Evolutionary conservation across 108 stramenopile species (phyloP).

Genomic region (Aurantiochytrium sp.): DNA sequence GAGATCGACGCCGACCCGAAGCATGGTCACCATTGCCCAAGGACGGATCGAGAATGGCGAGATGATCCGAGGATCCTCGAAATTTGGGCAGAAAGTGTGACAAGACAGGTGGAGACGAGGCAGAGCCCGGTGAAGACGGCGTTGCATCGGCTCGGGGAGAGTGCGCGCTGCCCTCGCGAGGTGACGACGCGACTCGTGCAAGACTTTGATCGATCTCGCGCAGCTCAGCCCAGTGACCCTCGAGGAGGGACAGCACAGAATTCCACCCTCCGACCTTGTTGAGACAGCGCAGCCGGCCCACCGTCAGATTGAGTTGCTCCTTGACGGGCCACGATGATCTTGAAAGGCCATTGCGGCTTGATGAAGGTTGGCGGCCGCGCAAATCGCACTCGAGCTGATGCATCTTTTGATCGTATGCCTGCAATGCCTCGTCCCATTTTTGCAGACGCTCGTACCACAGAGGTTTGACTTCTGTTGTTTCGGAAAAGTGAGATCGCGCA

Average conservation of each 20-base stretch:
- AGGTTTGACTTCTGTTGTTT: background rate
- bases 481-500: slow-evolving; percentile 39
- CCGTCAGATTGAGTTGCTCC: background rate
- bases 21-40: background rate
- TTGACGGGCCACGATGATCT: background rate
- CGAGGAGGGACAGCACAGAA: background rate
- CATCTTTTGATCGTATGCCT: background rate
- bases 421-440: slow-evolving; percentile 2
- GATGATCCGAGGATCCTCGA: background rate
- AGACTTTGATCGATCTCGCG: background rate
- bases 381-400: background rate
- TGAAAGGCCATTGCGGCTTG: background rate
- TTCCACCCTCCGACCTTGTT: slow-evolving; percentile 7
- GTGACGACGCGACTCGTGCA: background rate
- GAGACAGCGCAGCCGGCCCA: slow-evolving; percentile 9
- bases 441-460: slow-evolving; percentile 1
- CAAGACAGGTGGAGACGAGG: background rate
- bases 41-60: background rate
- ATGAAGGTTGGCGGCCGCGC: too few relatives aligned
- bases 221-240: background rate
- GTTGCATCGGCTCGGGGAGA: too few relatives aligned
- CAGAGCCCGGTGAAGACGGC: too few relatives aligned
- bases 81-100: background rate
- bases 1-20: background rate
- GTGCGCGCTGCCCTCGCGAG: too few relatives aligned